These are phyloP conservation scores for Lecanosticta acicola DNA, from an alignment of 2,329 filamentous ascomycete genomes.

Conservation along the genomic window DNA sequence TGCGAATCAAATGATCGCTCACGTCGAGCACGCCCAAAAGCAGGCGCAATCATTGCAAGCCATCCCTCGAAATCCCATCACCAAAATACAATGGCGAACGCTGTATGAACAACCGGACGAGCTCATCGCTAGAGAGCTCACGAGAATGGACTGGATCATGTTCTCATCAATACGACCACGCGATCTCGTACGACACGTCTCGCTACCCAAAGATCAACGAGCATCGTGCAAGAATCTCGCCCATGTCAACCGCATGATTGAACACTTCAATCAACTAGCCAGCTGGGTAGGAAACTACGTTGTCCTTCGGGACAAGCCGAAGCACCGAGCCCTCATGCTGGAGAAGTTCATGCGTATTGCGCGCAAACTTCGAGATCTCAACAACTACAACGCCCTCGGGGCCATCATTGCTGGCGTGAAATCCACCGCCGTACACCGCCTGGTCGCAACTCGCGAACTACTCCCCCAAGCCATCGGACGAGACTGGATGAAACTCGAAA, in stretches of 20 bases:
- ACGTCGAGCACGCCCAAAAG: conserved; percentile 72
- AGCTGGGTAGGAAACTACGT: conserved; percentile 51
- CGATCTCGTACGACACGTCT: conserved; percentile 88
- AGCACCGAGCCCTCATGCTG: conserved; percentile 83
- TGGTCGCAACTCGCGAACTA: conserved; percentile 71
- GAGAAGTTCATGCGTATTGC: conserved; percentile 96
- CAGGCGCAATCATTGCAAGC: conserved; percentile 70
- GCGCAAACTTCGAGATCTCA: conserved; percentile 73
- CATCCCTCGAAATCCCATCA: conserved; percentile 62
- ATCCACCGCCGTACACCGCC: conserved; percentile 75
- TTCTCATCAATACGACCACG: conserved; percentile 91
- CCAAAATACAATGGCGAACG: conserved; percentile 81
- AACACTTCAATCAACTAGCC: conserved; percentile 62
- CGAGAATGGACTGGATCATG: conserved; percentile 96
- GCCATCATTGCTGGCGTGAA: conserved; percentile 91
- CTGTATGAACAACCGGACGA: conserved; percentile 85
- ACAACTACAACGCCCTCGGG: conserved; percentile 97
- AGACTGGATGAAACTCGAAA: conserved; percentile 79
- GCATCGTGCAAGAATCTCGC: conserved; percentile 57
- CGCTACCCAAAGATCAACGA: conserved; percentile 56
- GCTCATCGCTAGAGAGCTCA: conserved; percentile 83
- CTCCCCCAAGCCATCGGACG: conserved; percentile 68
- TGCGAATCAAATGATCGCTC: conserved; percentile 51
- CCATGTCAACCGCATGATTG: conserved; percentile 91
- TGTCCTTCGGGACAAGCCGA: conserved; percentile 87